phyloP scores from a whole-genome alignment of 352 stramenopile genomes.

The Phytopythium boreale region DNA sequence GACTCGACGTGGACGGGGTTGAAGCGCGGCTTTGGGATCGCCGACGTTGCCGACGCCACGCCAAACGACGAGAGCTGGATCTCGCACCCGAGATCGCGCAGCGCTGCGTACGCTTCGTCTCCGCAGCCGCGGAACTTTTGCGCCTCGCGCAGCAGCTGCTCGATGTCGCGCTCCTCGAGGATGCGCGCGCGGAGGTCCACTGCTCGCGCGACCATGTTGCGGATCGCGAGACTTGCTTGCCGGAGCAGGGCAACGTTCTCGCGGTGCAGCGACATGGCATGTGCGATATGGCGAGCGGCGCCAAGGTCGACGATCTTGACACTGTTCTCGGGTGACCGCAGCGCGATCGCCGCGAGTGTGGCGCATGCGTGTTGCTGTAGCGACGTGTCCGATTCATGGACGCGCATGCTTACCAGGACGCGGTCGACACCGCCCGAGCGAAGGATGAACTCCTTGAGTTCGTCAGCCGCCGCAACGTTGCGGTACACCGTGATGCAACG shows the following conservation, averaged over 20 bases:
- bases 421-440: slow-evolving; percentile 44
- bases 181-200: slow-evolving; percentile 57
- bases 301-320: slow-evolving; percentile 45
- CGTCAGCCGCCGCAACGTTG: slow-evolving; percentile 71
- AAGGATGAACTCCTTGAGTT: slow-evolving; percentile 64
- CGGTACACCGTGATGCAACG: slow-evolving; percentile 67
- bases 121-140: slow-evolving; percentile 64
- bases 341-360: slow-evolving; percentile 64
- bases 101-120: slow-evolving; percentile 73
- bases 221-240: slow-evolving; percentile 76
- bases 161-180: slow-evolving; percentile 60
- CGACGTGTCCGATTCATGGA: slow-evolving; percentile 41
- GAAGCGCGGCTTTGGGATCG: slow-evolving; percentile 36
- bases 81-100: slow-evolving; percentile 69
- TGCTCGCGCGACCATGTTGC: slow-evolving; percentile 71
- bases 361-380: slow-evolving; percentile 73
- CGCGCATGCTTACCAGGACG: slow-evolving; percentile 56
- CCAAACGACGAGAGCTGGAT: slow-evolving; percentile 68
- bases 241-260: slow-evolving; percentile 47
- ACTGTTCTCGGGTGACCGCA: slow-evolving; percentile 70
- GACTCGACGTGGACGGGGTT: slow-evolving; percentile 67
- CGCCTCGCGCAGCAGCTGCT: slow-evolving; percentile 56
- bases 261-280: slow-evolving; percentile 51
- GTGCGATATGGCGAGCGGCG: slow-evolving; percentile 38
- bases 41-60: slow-evolving; percentile 12